Evolutionary conservation across 495 filamentous ascomycete genomes (phyloP).

Genomic region (Xylaria palmicola): DNA sequence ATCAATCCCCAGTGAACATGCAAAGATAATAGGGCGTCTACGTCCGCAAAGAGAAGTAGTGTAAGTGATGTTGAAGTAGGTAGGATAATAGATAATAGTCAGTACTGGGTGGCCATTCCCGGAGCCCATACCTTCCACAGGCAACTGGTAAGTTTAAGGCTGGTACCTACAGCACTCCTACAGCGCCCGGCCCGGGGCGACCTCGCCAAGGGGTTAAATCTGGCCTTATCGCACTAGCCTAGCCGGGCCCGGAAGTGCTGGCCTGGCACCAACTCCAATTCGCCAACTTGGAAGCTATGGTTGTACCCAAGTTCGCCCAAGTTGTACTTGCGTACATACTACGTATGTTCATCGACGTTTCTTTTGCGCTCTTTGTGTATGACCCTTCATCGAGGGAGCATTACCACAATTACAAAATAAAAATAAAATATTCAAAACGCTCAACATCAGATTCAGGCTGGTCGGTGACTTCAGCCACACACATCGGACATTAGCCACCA

Average conservation of each 20-base stretch:
- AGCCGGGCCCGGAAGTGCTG: background rate
- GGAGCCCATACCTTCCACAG: too few species aligned
- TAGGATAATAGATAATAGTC: too few species aligned
- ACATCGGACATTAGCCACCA: background rate
- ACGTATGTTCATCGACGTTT: background rate
- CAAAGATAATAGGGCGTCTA: background rate
- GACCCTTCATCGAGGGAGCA: background rate
- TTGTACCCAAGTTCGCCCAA: background rate
- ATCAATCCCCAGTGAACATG: background rate
- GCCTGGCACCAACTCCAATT: slow-evolving; percentile 1
- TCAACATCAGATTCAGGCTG: background rate
- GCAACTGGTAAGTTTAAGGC: too few species aligned
- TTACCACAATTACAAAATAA: background rate
- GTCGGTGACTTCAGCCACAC: background rate
- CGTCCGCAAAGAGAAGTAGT: background rate
- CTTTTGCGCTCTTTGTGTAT: background rate
- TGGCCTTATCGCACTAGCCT: slow-evolving; percentile 15
- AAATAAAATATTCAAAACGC: background rate
- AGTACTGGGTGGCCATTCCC: too few species aligned
- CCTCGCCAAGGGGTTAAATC: background rate
- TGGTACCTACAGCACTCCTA: too few species aligned
- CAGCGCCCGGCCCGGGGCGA: too few species aligned
- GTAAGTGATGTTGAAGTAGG: background rate
- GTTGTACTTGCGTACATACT: background rate
- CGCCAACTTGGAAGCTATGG: too few species aligned